Percentiles rank a stretch among this genome's conserved stretches.
phyloP scores from a whole-genome alignment of 2,329 filamentous ascomycete genomes.

The Fusarium lyarnte region DNA sequence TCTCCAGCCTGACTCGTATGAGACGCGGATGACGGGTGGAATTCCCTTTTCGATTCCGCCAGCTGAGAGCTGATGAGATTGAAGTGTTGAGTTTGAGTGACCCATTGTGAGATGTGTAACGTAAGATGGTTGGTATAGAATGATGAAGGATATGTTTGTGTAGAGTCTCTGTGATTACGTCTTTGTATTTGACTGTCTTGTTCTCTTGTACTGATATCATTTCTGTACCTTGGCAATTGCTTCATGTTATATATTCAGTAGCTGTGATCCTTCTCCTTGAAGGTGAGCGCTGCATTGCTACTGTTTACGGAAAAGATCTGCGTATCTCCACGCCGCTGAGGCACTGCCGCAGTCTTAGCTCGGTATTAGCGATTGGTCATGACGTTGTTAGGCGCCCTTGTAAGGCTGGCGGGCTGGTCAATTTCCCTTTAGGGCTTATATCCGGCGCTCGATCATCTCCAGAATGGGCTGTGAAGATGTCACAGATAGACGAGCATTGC shows the following conservation, averaged over 20 bases:
- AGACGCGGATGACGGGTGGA: conserved; percentile 18
- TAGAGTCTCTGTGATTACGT: background rate
- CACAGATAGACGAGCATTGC: background rate
- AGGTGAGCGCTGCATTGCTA: conserved; percentile 1
- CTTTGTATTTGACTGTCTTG: background rate
- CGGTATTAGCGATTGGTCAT: conserved; percentile 1
- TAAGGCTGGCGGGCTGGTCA: conserved; percentile 14
- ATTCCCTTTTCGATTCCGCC: conserved; percentile 4
- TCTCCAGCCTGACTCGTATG: conserved; percentile 16
- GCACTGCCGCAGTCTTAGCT: conserved; percentile 5
- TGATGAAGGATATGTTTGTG: background rate
- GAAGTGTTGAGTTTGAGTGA: conserved; percentile 27
- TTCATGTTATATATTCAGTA: conserved; percentile 5
- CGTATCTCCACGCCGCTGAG: conserved; percentile 7
- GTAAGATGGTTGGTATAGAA: background rate
- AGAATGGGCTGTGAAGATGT: background rate
- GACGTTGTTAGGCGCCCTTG: conserved; percentile 1
- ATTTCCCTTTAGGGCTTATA: background rate
- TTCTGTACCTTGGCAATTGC: background rate
- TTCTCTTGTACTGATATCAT: background rate
- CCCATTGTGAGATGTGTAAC: conserved; percentile 22
- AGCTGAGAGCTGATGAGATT: conserved; percentile 6
- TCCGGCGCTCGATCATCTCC: background rate
- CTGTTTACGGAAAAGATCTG: conserved; percentile 1
- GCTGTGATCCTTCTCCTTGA: background rate